Evolutionary conservation across 352 stramenopile genomes (phyloP).

Genomic region (Globisporangium ultimum): DNA sequence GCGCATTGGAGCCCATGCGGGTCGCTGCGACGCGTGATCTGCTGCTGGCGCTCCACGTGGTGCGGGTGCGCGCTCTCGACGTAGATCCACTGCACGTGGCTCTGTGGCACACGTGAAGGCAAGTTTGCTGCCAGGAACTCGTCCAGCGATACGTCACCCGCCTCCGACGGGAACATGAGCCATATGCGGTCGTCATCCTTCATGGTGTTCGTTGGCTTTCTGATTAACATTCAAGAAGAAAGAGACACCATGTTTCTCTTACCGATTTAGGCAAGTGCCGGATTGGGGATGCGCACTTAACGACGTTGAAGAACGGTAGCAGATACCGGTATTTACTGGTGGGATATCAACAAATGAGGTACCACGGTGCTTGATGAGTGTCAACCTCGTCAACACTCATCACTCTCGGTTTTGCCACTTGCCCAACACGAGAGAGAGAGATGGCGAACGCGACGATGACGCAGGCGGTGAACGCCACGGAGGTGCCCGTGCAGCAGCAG

Average conservation of each 20-base stretch:
- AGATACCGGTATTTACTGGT: too few species aligned
- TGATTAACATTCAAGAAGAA: too few species aligned
- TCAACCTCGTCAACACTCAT: not conserved
- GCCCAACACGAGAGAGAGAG: not conserved
- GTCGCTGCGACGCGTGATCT: not conserved
- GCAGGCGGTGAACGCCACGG: conserved; percentile 10
- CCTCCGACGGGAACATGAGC: conserved; percentile 7
- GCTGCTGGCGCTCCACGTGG: not conserved
- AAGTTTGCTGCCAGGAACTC: conserved; percentile 8
- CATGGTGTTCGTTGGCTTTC: too few species aligned
- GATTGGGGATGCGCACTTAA: too few species aligned
- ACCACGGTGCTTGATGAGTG: too few species aligned
- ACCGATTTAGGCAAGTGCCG: too few species aligned
- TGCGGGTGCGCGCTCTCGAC: not conserved
- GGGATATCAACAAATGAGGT: too few species aligned
- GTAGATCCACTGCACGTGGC: conserved; percentile 9
- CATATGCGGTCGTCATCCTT: too few species aligned
- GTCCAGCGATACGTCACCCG: not conserved
- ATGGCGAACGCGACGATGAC: conserved; percentile 2
- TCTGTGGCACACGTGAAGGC: not conserved
- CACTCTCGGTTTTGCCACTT: not conserved
- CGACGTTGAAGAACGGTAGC: too few species aligned
- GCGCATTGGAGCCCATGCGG: conserved; percentile 1
- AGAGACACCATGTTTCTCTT: too few species aligned
- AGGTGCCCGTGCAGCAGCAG: conserved; percentile 14